Evolutionary conservation across 129 eudicot species (phyloP), one percentile per base, ranked within the genome.

Genomic region (Flaveria sonorensis): DNA sequence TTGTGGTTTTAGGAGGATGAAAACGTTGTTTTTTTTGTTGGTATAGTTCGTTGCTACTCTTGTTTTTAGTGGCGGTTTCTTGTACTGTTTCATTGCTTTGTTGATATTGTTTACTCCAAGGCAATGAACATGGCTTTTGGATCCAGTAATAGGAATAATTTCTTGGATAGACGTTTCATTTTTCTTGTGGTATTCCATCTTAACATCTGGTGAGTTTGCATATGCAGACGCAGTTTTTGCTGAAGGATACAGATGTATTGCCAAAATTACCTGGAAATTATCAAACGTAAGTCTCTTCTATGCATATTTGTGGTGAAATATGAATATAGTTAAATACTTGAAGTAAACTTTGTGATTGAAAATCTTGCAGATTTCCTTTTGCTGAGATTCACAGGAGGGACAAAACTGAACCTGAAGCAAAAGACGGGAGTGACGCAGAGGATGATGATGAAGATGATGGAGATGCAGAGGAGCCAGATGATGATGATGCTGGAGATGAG

Each of bases 361-460:
- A 59, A 24, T 1, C 1, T 64, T 62, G 39, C 84, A 93, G 98
- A 87, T 93, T 93, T 65, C 89, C 90, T 7, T 72, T 90, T 60
- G 73, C 85, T 19, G 91, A 90, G 86, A 88, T 93, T 30, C 84
- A 83, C 42, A 87, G 62, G 77, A 68, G 39, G 76, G 71, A 77
- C 28, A 78, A 67, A 57, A 81, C 93, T 39, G 92, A 71, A 68
- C 69, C 87, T 20, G 98, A 93, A 64, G 84, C 86, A 52, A 86
- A 78, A 77, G 97, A 93, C 70, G 89, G 75, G 1, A 88, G 98
- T 70, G 98, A 90, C 77, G 82, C 97, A 57, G 97, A 93, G 74
- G 96, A 89, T 23, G 96, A 87, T 7, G 98, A 80, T 16, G 79
- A 93, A 21, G 97, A 92, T 8, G 98, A 93, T 3, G 92, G 13